Evolutionary conservation across 306 rosid species (phyloP).

Genomic region (Hippophae tibetana): DNA sequence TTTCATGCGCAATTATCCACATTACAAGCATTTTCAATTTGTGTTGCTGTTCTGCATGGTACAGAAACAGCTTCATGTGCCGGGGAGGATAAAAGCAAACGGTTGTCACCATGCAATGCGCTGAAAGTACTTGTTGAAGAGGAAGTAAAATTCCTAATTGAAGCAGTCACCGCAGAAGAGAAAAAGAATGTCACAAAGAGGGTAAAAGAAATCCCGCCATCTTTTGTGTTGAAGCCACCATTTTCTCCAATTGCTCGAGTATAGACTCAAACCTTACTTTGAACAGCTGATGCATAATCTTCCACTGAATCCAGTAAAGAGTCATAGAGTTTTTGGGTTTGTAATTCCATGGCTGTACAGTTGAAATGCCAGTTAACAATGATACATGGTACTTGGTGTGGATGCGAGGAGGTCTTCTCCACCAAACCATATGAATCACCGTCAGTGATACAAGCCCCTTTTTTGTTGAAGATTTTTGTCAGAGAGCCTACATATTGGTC

Average conservation of each 20-base stretch:
- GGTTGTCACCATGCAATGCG: slow-evolving; percentile 42
- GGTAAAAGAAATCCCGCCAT: slow-evolving; percentile 46
- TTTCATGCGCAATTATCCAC: slow-evolving; percentile 82
- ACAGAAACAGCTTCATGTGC: slow-evolving; percentile 32
- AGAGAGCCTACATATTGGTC: no score
- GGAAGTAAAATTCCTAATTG: slow-evolving; percentile 46
- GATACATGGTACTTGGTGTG: no score
- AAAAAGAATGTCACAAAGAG: slow-evolving; percentile 36
- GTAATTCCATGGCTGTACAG: no score
- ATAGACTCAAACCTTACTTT: slow-evolving; percentile 14
- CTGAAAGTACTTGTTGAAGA: slow-evolving; percentile 72
- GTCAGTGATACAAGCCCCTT: no score
- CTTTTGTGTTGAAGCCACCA: slow-evolving; percentile 58
- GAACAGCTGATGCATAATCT: not conserved
- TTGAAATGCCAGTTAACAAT: no score
- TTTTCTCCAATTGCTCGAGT: slow-evolving; percentile 89
- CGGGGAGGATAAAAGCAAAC: slow-evolving; percentile 27
- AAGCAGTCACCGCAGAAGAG: slow-evolving; percentile 44
- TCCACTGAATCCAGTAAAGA: slow-evolving; percentile 8
- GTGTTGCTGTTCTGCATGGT: slow-evolving; percentile 76
- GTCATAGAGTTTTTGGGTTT: no score
- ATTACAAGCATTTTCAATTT: slow-evolving; percentile 81
- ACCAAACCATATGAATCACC: no score
- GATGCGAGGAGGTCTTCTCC: no score
- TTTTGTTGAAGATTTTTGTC: no score